These are phyloP conservation scores for Fragaria ananassa DNA, from an alignment of 306 rosid genomes.

Conservation along the genomic window DNA sequence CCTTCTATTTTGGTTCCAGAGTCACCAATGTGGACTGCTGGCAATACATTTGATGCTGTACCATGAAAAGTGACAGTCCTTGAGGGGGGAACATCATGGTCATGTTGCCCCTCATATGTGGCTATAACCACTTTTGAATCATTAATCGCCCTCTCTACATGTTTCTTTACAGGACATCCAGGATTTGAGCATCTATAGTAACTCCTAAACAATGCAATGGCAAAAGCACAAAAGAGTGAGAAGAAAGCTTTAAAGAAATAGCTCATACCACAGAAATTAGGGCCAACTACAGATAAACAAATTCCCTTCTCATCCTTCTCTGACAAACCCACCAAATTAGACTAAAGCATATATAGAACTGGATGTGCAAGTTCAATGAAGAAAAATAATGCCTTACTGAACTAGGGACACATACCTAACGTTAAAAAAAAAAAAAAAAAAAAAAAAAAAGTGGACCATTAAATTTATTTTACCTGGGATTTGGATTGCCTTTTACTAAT, in stretches of 20 bases:
- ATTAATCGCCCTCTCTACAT: slow-evolving; percentile 76
- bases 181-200: slow-evolving; percentile 85
- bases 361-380: not conserved
- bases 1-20: slow-evolving; percentile 33
- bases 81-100: slow-evolving; percentile 55
- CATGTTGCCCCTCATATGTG: slow-evolving; percentile 83
- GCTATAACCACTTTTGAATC: slow-evolving; percentile 64
- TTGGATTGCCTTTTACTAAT: slow-evolving; percentile 73
- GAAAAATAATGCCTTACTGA: not conserved
- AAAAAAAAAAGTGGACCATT: not conserved
- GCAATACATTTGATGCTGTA: slow-evolving; percentile 27
- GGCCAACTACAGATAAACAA: not conserved
- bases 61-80: slow-evolving; percentile 48
- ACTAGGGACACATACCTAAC: not conserved
- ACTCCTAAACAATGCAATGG: slow-evolving; percentile 55
- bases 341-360: slow-evolving; percentile 9
- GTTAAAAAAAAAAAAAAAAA: not conserved
- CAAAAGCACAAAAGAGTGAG: slow-evolving; percentile 20
- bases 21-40: slow-evolving; percentile 28
- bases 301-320: not conserved
- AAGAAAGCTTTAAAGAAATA: slow-evolving; percentile 12
- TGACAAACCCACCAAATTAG: not conserved
- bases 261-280: not conserved
- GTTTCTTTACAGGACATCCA: slow-evolving; percentile 88
- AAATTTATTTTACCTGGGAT: slow-evolving; percentile 65